Evolutionary conservation across 2,329 filamentous ascomycete genomes (phyloP).

Genomic region (Penicillium sp.): DNA sequence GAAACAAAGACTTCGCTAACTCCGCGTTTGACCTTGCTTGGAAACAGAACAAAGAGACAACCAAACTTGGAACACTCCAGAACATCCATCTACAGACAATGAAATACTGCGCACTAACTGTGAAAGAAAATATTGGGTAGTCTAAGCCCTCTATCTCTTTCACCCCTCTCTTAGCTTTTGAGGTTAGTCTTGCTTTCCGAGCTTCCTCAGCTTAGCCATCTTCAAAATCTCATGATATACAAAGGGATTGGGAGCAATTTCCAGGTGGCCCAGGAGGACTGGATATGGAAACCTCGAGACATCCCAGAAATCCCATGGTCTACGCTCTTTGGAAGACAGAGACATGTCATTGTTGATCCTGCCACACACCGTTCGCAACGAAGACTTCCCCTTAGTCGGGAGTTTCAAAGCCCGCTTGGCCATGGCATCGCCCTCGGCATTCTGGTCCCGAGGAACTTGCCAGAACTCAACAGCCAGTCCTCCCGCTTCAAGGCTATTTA

Average conservation of each 20-base stretch:
- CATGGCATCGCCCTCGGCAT: neutral
- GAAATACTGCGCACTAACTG: neutral
- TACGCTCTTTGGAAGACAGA: neutral
- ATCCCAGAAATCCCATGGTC: neutral
- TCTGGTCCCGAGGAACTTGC: neutral
- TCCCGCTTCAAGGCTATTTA: neutral
- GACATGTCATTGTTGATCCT: neutral
- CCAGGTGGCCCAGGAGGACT: neutral
- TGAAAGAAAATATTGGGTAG: neutral
- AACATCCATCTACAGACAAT: neutral
- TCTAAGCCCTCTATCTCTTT: neutral
- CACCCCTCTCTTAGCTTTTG: neutral
- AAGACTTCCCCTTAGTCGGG: neutral
- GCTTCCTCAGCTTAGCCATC: no score
- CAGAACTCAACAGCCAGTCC: neutral
- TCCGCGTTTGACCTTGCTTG: neutral
- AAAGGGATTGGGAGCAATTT: no score
- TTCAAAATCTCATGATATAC: no score
- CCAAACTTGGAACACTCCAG: neutral
- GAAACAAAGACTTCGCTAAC: slow-evolving; percentile 2
- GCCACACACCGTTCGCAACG: neutral
- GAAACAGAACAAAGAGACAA: slow-evolving; percentile 1
- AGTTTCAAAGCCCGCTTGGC: neutral
- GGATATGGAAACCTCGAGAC: neutral
- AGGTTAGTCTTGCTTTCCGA: no score